Base-by-base conservation (phyloP, 2,329 filamentous ascomycete species). In the Neopestalotiopsis sp. region DNA sequence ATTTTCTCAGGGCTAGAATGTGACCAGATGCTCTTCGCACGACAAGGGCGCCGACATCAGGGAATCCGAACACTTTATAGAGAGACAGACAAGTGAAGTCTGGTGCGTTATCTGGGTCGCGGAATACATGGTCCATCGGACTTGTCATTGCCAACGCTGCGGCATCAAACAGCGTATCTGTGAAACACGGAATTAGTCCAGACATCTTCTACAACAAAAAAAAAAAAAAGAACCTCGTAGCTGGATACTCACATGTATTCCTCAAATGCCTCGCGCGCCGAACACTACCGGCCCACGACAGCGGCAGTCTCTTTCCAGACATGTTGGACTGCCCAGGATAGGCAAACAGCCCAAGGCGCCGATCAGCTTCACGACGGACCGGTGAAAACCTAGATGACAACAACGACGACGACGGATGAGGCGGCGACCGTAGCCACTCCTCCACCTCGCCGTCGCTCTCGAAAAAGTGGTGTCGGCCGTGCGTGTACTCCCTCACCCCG, bases 321-420 rank as follows among this genome's bases (percentile, higher is more conserved):
- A 93, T 89, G 75, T 93, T 92, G 34, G 90, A 92, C 76, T 93
- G 91, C 0, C 88, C 90, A 3, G 91, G 90, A 75, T 90, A 92
- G 24, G 89, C 89, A 71, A 93, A 90, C 3, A 88, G 75, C 1
- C 82, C 81, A 10, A 83, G 76, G 20, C 45, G 45, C 17, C 45
- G 45, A 38, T 38, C 34, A 38, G 34, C 34, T 38, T 38, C 34
- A 38, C 34, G 34, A 38, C 5, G 45, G 20, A 20, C 20, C 45
- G 42, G 13, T 14, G 45, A 17, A 20, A 9, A n/a, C 72, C 72
- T 5, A 72, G 70, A 30, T 72, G 69, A n/a, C 72, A 67, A 30
- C 73, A 74, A 59, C 73, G 70, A 61, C 73, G 74, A 59, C 73
- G 70, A 61, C 66, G 74, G 45, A 68, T 75, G 57, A 69, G 75